A percentile compares a stretch with the other conserved stretches of the same genome.
These are phyloP conservation scores for Xerophyta viscosa DNA, from an alignment of 106 monocot species.

Conservation along the genomic window DNA sequence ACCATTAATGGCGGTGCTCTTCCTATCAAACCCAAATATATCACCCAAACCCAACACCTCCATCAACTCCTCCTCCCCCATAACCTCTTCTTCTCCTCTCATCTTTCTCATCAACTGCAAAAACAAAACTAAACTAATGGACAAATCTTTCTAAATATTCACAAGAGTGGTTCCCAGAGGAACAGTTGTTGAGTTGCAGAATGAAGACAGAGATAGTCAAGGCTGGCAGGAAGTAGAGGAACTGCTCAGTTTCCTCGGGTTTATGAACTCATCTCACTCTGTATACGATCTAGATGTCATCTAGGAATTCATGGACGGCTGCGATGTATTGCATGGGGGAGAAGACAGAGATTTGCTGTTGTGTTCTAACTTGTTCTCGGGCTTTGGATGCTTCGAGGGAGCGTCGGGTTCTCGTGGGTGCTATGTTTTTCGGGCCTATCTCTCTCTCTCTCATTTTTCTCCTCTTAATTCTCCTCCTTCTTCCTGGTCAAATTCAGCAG, in stretches of 20 bases:
- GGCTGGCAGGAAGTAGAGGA: neutral
- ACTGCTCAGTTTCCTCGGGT: neutral
- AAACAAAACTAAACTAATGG: neutral
- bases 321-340: neutral
- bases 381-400: neutral
- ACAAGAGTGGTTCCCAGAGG: neutral
- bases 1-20: neutral
- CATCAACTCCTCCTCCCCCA: neutral
- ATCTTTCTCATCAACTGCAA: neutral
- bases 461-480: too few relatives aligned
- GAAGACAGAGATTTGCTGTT: neutral
- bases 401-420: too few relatives aligned
- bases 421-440: too few relatives aligned
- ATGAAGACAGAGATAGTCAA: too few relatives aligned
- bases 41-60: neutral
- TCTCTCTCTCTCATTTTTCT: too few relatives aligned
- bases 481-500: too few relatives aligned
- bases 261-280: neutral
- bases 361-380: neutral
- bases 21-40: neutral
- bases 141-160: too few relatives aligned
- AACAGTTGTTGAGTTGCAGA: too few relatives aligned
- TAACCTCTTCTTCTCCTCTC: neutral
- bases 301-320: neutral
- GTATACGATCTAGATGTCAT: neutral